These are phyloP conservation scores for Calocybe cyanea DNA, from an alignment of 768 basidiomycete species.

Conservation along the genomic window DNA sequence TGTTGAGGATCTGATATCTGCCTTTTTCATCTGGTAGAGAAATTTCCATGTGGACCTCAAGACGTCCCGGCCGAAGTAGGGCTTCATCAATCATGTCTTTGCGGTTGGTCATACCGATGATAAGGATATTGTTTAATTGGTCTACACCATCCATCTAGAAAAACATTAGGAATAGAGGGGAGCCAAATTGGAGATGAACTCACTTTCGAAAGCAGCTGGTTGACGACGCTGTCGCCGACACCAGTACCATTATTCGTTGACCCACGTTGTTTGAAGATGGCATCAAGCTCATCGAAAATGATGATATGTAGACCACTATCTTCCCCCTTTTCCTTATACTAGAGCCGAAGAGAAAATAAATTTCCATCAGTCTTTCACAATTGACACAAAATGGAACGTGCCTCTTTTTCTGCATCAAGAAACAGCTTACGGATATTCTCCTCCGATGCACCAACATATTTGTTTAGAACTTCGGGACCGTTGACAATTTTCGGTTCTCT, in stretches of 20 bases:
- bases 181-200: constrained; percentile 4
- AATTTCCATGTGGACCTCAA: constrained; percentile 99
- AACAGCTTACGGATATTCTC: constrained; percentile 98
- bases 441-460: constrained; percentile 95
- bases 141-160: constrained; percentile 98
- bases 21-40: constrained; percentile 94
- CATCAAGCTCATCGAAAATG: constrained; percentile 98
- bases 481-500: constrained; percentile 98
- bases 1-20: constrained; percentile 88
- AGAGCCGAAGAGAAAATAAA: background rate
- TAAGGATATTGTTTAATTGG: constrained; percentile 96
- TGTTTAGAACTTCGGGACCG: constrained; percentile 95
- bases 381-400: constrained; percentile 18
- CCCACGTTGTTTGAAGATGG: constrained; percentile 98
- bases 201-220: constrained; percentile 96
- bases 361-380: too few relatives aligned
- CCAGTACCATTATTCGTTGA: constrained; percentile 89
- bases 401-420: constrained; percentile 98
- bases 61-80: constrained; percentile 92
- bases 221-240: constrained; percentile 98
- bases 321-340: constrained; percentile 98
- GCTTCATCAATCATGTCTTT: constrained; percentile 99
- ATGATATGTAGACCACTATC: constrained; percentile 98
- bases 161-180: background rate
- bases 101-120: constrained; percentile 99